Base-by-base conservation (phyloP, 805 yeast species). In the Ogataea pini region DNA sequence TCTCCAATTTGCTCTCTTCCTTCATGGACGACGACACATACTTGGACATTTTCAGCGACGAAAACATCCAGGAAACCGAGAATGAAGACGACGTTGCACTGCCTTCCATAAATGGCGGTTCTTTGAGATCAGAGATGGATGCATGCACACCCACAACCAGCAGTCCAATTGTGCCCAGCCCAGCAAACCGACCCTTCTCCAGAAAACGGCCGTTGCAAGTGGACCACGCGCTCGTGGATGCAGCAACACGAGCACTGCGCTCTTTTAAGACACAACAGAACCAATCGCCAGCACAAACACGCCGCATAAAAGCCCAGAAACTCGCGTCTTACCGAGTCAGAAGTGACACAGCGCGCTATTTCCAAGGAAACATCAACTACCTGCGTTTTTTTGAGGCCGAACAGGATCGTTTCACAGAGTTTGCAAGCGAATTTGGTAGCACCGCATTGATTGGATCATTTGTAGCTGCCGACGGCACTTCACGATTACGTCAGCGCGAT, bases 301-400 rank as follows among this genome's bases (percentile, higher is more conserved):
- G 44, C 10, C 36, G 29, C 3, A 12, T 48, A 24, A 51, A 42
- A 12, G 50, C 45, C 3, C 37, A 44, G 14, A 18, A 24, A 16
- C 46, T 55, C 22, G 33, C 59, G 1, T 52, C 44, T 17, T 52
- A 55, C 32, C 34, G 44, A 12, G n/a, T 47, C 9, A 29, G 51
- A 16, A 47, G 47, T 37, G 48, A 49, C 41, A 22, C 40, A 1
- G 50, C 54, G 8, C 36, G 58, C 22, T 39, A 48, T 18, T 58
- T 57, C 50, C 56, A 54, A 27, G 61, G 60, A 8, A 59, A 61
- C 42, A 34, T 47, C 43, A 59, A 59, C 49, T 59, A 57, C 31
- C 44, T 46, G 14, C 44, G 46, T 2, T 49, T 51, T 28, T 57
- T 42, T 42, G 17, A 44, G 29, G 39, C 49, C 13, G 60, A 54